phyloP scores from a whole-genome alignment of 1,284 basidiomycete species.

The Cryptococcus deneoformans region DNA sequence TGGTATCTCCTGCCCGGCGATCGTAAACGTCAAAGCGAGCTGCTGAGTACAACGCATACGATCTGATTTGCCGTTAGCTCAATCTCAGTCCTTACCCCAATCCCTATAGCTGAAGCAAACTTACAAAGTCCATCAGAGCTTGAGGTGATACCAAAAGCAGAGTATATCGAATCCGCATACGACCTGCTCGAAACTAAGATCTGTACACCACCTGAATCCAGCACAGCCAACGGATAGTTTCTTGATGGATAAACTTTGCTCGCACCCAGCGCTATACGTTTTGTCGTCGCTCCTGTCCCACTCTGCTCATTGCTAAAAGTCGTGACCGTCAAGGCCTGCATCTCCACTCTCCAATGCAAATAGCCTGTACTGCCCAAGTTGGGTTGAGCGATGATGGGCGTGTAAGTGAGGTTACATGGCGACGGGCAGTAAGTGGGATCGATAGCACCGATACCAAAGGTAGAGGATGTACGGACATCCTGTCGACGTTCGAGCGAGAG shows the following conservation, averaged over 20 bases:
- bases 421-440: constrained; percentile 29
- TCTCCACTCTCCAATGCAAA: constrained; percentile 39
- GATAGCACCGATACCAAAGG: constrained; percentile 40
- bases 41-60: constrained; percentile 45
- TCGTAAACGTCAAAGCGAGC: constrained; percentile 40
- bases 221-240: constrained; percentile 36
- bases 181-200: constrained; percentile 36
- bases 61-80: constrained; percentile 23
- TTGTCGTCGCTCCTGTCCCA: constrained; percentile 22
- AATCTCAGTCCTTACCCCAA: neutral
- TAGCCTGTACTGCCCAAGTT: constrained; percentile 39
- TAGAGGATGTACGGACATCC: constrained; percentile 42
- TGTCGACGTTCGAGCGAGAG: constrained; percentile 43
- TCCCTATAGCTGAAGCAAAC: constrained; percentile 3
- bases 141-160: constrained; percentile 30
- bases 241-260: constrained; percentile 26
- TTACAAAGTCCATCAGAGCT: constrained; percentile 39
- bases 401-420: constrained; percentile 37
- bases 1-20: constrained; percentile 31
- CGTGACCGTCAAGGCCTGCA: constrained; percentile 29
- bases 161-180: constrained; percentile 41
- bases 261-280: constrained; percentile 24
- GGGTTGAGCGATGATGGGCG: constrained; percentile 41
- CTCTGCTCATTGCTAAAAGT: constrained; percentile 24
- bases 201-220: constrained; percentile 47